Evolutionary conservation across 2,329 filamentous ascomycete genomes (phyloP).

Genomic region (Helminthosporium solani): DNA sequence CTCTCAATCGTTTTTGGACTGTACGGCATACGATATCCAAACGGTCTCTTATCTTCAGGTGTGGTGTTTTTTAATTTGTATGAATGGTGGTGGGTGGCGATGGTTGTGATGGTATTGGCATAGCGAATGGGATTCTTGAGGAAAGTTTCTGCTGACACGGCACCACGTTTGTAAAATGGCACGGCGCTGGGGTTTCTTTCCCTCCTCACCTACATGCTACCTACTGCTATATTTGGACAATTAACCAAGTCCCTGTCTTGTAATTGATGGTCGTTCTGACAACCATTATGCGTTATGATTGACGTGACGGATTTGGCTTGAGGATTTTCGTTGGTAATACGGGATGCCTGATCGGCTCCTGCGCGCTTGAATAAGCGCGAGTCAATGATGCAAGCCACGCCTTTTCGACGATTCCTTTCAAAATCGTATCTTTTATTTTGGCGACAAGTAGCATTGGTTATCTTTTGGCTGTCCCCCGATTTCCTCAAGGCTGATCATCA

Average conservation of each 20-base stretch:
- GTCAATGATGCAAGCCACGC: too few species aligned
- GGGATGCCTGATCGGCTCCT: too few species aligned
- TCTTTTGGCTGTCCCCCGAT: too few species aligned
- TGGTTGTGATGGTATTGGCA: neutral
- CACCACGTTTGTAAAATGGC: constrained; percentile 15
- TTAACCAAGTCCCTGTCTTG: neutral
- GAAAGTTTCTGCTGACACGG: constrained; percentile 17
- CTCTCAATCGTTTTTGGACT: neutral
- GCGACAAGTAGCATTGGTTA: too few species aligned
- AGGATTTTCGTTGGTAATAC: too few species aligned
- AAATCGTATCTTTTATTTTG: too few species aligned
- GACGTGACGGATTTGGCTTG: too few species aligned
- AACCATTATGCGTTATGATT: too few species aligned
- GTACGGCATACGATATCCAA: neutral
- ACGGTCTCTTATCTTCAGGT: neutral
- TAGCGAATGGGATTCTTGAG: neutral
- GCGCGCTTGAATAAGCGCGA: too few species aligned
- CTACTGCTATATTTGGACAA: neutral
- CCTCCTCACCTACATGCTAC: neutral
- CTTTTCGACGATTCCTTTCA: too few species aligned
- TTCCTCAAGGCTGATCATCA: neutral
- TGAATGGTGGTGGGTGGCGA: neutral
- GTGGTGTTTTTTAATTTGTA: neutral
- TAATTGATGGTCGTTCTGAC: neutral
- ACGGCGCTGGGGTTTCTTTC: constrained; percentile 15